Base-by-base conservation (phyloP, 257 asterid genomes). In the Rhazya stricta region DNA sequence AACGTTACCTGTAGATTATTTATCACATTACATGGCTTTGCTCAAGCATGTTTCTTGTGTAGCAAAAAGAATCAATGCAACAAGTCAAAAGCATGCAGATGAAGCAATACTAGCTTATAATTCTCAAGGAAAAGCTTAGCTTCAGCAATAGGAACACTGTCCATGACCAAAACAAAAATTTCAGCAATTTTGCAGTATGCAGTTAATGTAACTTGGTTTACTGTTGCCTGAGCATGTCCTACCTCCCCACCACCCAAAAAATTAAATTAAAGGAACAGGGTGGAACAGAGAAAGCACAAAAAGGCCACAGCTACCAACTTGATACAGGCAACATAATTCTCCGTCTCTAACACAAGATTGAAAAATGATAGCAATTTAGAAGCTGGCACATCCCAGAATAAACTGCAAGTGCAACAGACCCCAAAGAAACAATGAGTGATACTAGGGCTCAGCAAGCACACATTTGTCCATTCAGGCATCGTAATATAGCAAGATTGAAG, bases 61-160 rank as follows among this genome's bases (percentile, higher is more conserved):
- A 18, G 0, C 57, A 13, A 4, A 4, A 5, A 18, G 5, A 50
- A n/a, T n/a, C n/a, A n/a, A n/a, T n/a, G n/a, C n/a, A n/a, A n/a
- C n/a, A n/a, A n/a, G 63, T 56, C 63, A 56, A 56, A 56, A 56
- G 63, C 34, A 56, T 25, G 62, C n/a, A n/a, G n/a, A 65, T 32
- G 67, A 60, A 60, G 39, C 67, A 60, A 60, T 25, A 60, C 32
- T 60, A 57, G 9, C 2, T 57, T 51, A 19, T 19, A 19, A 51
- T 23, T 21, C 25, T 48, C 21, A 1, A 48, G 54, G 5, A 48
- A 48, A 48, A 23, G 54, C 21, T 13, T 15, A 15, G 54, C 9
- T 51, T 9, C 19, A 19, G 67, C 30, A 60, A 12, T 12, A 58
- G 27, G 0, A 21, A 29, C 30, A 53, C 6, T 1, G 13, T 19